Evolutionary conservation across 768 basidiomycete species (phyloP), one percentile per base, ranked within the genome.

Genomic region (Basidioascus undulatus): DNA sequence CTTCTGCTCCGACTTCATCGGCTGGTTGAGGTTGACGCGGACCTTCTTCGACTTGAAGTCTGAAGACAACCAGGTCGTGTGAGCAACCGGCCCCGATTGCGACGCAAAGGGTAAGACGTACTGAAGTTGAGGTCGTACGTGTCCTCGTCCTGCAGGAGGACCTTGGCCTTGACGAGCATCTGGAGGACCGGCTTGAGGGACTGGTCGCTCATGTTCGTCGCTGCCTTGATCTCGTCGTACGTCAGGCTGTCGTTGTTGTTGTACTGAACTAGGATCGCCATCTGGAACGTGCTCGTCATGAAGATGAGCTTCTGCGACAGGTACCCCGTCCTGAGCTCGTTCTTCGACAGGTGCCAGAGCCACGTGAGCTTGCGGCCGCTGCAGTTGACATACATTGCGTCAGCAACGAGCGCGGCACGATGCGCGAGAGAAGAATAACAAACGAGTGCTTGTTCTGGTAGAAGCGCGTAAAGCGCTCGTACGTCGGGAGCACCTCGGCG

Each of bases 261-360:
- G 65, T 83, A 98, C 55, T 86, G 84, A 44, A 84, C 57, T 28
- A 96, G 65, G n/a, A 96, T 75, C 9, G 81, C 80, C 70, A 80
- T 81, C 60, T 98, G 92, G 60, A 78, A 94, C 8, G 84, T 71
- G 51, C 80, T 86, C 25, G 82, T 83, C 74, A 86, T 81, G 55
- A 96, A 63, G 51, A 89, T 84, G 62, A 94, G 94, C 59, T 86
- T 92, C 59, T 86, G 83, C 53, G 74, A 76, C 40, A 82, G 66
- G 59, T 92, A 84, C 54, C 79, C 86, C 47, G 87, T 87, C 42
- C 77, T 72, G 6, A 98, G 68, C 56, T 98, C 92, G 61, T 87
- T 87, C 64, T 89, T 89, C 41, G 76, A 84, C 57, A 87, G 82
- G 53, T 94, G 89, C 92, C 92, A 98, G 9, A 96, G 62, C 89